Evolutionary conservation across 140 eudicot genomes (phyloP), one percentile per base, ranked within the genome.

Genomic region (Cichorium intybus): DNA sequence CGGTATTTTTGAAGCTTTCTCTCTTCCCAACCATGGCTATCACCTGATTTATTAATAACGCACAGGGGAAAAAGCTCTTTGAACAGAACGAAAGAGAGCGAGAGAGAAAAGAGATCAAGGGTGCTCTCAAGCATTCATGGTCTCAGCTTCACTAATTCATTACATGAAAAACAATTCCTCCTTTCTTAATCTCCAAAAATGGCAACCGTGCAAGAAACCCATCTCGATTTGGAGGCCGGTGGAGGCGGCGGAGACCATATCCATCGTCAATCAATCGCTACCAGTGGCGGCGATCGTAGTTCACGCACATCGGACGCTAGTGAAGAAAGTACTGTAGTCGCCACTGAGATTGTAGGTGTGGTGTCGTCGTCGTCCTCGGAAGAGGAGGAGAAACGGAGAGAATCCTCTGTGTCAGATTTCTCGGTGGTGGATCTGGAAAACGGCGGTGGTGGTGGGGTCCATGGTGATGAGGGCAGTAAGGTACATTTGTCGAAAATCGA

Each of bases 341-440:
- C 46, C 28, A 20, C 67, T 41, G 95, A 87, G 88, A 84, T 87
- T 70, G 78, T 73, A 3, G 77, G 82, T 35, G 74, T 55, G 58
- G 79, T 46, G 20, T 49, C 66, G 28, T 24, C 68, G 3, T 27
- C 60, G 1, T 50, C 49, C 0, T 54, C 39, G 18, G 47, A 48
- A 23, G 73, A 20, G 6, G 59, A 53, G 23, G 84, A 81, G 9
- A 76, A 71, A 68, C 65, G 84, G 52, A 79, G 69, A 35, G 62
- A 58, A 56, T 86, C 90, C 3, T 78, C 51, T 61, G 85, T 77
- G 70, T 81, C 89, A 3, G 87, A 86, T 23, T 84, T 78, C 57
- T 83, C 92, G 28, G 92, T 77, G 34, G 95, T 87, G 87, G 97
- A 90, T 90, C 90, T 87, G 77, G 96, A 90, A 78, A 67, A 10